Percentiles rank a stretch among this genome's conserved stretches.
Evolutionary conservation across 768 basidiomycete genomes (phyloP).

Genomic region (Suillus placidus): DNA sequence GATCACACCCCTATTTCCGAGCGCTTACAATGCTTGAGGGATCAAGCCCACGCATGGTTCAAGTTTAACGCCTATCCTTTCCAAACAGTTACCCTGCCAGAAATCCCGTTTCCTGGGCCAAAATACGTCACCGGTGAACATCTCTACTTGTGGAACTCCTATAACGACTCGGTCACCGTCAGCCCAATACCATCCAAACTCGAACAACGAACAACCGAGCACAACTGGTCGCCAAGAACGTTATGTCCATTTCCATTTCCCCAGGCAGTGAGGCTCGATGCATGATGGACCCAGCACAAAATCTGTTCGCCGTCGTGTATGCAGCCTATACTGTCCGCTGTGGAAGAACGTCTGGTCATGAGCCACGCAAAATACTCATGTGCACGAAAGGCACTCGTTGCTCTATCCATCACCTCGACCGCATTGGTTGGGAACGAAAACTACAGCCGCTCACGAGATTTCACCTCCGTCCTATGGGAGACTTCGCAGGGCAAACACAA

Average conservation of each 20-base stretch:
- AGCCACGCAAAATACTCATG: no score
- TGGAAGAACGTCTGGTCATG: no score
- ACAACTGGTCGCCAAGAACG: not conserved
- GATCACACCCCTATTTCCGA: not conserved
- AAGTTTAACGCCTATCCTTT: not conserved
- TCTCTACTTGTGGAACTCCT: not conserved
- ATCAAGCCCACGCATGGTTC: not conserved
- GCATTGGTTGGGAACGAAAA: no score
- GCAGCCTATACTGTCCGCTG: no score
- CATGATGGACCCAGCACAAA: not conserved
- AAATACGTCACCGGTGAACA: not conserved
- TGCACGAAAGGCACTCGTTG: no score
- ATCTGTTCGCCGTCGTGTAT: not conserved
- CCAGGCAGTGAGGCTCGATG: not conserved
- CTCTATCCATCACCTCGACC: no score
- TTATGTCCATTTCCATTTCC: not conserved
- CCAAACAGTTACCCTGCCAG: not conserved
- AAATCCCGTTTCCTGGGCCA: rapidly evolving
- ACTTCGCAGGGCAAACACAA: no score
- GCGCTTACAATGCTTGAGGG: not conserved
- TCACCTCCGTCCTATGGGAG: no score
- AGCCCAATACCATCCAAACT: not conserved
- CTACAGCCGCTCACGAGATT: no score
- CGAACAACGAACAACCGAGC: not conserved
- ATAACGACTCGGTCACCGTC: not conserved